These are phyloP conservation scores for Hypoxylon perforatum DNA, from an alignment of 495 filamentous ascomycete genomes.

Conservation along the genomic window DNA sequence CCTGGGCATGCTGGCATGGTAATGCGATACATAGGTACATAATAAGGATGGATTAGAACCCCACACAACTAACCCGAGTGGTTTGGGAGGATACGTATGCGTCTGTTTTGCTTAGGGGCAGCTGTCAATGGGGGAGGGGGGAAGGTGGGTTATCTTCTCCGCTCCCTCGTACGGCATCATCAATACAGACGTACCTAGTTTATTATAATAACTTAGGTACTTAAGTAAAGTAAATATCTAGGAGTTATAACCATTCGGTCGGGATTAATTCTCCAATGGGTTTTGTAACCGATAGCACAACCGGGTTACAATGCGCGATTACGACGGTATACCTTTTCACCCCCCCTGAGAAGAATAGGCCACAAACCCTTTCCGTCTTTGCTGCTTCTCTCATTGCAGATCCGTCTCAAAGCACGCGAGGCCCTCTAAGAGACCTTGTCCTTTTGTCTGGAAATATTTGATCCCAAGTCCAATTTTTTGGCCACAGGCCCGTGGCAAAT, in stretches of 20 bases:
- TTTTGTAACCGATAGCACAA: not conserved
- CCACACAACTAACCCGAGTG: not conserved
- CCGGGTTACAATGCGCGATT: not conserved
- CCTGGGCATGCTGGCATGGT: not conserved
- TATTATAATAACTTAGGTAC: too few species aligned
- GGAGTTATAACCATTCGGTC: not conserved
- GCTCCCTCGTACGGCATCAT: not conserved
- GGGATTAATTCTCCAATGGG: constrained; percentile 7
- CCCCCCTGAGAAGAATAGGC: not conserved
- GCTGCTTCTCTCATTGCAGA: not conserved
- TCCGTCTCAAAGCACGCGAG: not conserved
- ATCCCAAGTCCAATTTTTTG: not conserved
- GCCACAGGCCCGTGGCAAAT: constrained; percentile 9
- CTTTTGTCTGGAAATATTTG: not conserved
- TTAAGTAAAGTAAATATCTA: too few species aligned
- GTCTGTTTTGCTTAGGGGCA: too few species aligned
- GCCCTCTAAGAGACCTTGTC: too few species aligned
- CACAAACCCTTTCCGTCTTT: not conserved
- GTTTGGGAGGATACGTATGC: too few species aligned
- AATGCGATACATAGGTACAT: not conserved
- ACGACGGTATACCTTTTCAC: too few species aligned
- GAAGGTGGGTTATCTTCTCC: not conserved
- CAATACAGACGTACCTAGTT: too few species aligned
- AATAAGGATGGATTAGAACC: not conserved
- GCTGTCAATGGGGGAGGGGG: too few species aligned